Evolutionary conservation across 768 basidiomycete genomes (phyloP).

Genomic region (Cystofilobasidium ferigula): DNA sequence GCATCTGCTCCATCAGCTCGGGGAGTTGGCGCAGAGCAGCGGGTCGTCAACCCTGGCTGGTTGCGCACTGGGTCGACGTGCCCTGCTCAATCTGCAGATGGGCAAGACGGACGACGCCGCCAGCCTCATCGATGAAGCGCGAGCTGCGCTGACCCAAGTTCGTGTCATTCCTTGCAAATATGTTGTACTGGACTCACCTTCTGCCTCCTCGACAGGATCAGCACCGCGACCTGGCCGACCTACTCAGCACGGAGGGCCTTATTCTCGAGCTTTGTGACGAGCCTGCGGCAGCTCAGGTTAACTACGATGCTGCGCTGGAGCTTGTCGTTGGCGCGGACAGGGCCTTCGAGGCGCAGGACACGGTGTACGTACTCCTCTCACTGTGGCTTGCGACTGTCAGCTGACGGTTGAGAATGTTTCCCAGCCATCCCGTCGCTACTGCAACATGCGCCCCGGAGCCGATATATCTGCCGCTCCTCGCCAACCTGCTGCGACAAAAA

Average conservation of each 20-base stretch:
- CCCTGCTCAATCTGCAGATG: slow-evolving; percentile 59
- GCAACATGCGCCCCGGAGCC: slow-evolving; percentile 23
- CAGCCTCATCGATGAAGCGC: background rate
- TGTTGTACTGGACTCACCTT: background rate
- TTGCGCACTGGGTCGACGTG: slow-evolving; percentile 55
- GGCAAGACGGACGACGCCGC: slow-evolving; percentile 38
- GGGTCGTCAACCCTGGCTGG: slow-evolving; percentile 56
- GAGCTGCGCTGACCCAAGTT: background rate
- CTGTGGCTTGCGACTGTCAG: background rate
- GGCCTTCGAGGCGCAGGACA: background rate
- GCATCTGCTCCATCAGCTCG: slow-evolving; percentile 67
- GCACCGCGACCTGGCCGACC: background rate
- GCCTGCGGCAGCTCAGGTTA: background rate
- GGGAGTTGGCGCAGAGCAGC: slow-evolving; percentile 58
- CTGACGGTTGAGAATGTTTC: background rate
- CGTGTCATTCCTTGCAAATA: background rate
- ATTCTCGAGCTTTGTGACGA: background rate
- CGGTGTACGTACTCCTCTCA: background rate
- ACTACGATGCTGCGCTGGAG: background rate
- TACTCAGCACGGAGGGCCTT: background rate
- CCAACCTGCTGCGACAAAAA: slow-evolving; percentile 33
- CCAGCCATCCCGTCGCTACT: background rate
- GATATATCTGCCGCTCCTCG: slow-evolving; percentile 29
- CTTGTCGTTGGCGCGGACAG: background rate
- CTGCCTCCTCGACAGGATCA: slow-evolving; percentile 4